A percentile compares a stretch with the other conserved stretches of the same genome.
These are phyloP conservation scores for Liquidambar formosana DNA, from an alignment of 164 flowering plant genomes.

Conservation along the genomic window DNA sequence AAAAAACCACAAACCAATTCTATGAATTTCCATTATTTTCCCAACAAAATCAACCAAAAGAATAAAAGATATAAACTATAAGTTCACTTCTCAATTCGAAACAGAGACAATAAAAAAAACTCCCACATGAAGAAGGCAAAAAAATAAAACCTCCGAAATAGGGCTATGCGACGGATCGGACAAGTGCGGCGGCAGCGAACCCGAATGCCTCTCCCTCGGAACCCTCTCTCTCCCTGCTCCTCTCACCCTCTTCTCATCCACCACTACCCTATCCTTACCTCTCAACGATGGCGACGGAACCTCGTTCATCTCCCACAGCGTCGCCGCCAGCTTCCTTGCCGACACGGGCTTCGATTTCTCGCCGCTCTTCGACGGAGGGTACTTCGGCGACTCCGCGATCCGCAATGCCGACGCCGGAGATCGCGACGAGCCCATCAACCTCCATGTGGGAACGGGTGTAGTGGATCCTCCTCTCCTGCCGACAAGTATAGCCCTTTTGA, in stretches of 20 bases:
- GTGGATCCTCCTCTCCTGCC: constrained; percentile 68
- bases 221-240: constrained; percentile 39
- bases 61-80: neutral
- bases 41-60: neutral
- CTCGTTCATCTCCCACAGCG: constrained; percentile 95
- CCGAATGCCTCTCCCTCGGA: constrained; percentile 41
- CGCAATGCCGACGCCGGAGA: constrained; percentile 45
- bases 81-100: too few species aligned
- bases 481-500: constrained; percentile 71
- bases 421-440: constrained; percentile 37
- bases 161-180: constrained; percentile 97
- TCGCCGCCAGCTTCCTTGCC: constrained; percentile 92
- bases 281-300: constrained; percentile 67
- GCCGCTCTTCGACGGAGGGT: constrained; percentile 32
- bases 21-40: neutral
- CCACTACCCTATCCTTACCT: constrained; percentile 30
- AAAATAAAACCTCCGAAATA: constrained; percentile 90
- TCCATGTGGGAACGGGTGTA: constrained; percentile 86
- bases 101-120: too few species aligned
- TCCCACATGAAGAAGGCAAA: too few species aligned
- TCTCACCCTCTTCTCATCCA: constrained; percentile 33
- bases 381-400: constrained; percentile 39
- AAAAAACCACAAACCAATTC: neutral
- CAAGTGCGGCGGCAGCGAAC: constrained; percentile 80
- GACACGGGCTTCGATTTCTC: constrained; percentile 58